Conservation (phyloP, 495 filamentous ascomycete species). For the Neurospora sp. region DNA sequence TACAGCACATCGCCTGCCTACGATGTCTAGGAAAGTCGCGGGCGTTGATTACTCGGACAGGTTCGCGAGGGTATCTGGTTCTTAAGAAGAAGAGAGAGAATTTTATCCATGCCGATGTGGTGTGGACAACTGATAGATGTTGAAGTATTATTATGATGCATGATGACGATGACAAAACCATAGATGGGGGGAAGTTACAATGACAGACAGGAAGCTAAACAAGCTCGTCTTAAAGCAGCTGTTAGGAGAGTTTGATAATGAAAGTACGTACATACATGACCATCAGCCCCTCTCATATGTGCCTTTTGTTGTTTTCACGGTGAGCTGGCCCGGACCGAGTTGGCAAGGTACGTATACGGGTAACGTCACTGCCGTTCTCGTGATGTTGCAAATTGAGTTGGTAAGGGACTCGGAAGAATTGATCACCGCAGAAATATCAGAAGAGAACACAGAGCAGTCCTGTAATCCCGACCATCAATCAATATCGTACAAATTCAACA, state of each 20-base stretch:
- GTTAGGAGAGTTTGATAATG: not conserved
- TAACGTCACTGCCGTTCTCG: too few species aligned
- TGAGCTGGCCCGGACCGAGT: too few species aligned
- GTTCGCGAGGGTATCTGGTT: not conserved
- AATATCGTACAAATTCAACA: not conserved
- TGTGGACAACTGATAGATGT: not conserved
- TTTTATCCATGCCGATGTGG: not conserved
- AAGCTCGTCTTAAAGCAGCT: not conserved
- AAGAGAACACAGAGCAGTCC: not conserved
- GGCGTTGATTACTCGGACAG: not conserved
- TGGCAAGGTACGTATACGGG: too few species aligned
- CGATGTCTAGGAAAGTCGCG: not conserved
- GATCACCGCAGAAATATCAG: too few species aligned
- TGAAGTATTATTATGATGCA: not conserved
- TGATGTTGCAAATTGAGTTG: too few species aligned
- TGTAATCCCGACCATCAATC: not conserved
- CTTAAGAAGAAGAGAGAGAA: not conserved
- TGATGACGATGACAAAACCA: not conserved
- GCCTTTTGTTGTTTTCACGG: not conserved
- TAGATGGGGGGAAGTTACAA: not conserved
- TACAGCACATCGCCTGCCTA: not conserved
- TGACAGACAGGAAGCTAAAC: not conserved
- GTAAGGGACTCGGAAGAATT: too few species aligned
- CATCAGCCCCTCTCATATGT: not conserved
- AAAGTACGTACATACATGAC: not conserved